Evolutionary conservation across 164 flowering plant species (phyloP), one percentile per base, ranked within the genome.

Genomic region (Nymphaea colorata): DNA sequence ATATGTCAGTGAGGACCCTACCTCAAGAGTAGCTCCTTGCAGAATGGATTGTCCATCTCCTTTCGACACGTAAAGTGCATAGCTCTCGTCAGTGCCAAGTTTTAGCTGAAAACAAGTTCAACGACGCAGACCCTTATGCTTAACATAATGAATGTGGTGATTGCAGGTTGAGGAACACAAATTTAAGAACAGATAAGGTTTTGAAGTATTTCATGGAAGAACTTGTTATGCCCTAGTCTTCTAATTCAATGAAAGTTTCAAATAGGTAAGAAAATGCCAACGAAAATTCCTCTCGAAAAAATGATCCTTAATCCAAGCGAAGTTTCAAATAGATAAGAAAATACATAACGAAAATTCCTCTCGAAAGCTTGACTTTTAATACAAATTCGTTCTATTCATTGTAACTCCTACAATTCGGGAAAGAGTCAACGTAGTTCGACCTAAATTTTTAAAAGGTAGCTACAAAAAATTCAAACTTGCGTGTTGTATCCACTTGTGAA

Each of bases 1-100:
- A 47, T 7, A 47, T 12, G 12, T 47, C 11, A 47, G 12, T 47
- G 55, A 47, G 12, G 47, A 59, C 57, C 7, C 7, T 61, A 75
- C 81, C 81, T 79, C 77, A 64, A 79, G 73, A 4, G 69, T 41
- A 18, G 79, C 79, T 68, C 65, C 75, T 44, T 73, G 73, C 4
- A 79, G 6, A 64, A 79, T 71, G 3, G 81, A 79, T 44, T 11
- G 69, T 11, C 70, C 77, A 41, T 71, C 65, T 45, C 71, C 69
- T 18, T 69, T 69, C 7, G 75, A 62, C 61, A 76, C 67, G 65
- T 66, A 76, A 44, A 79, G 47, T 11, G 79, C 76, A 71, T 79
- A 79, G 68, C 81, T 79, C 76, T 76, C 81, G 11, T 76, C 79
- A 64, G 71, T 74, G 42, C 78, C 78, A 15, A 76, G 70, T 61